Conservation (phyloP, 108 stramenopile species). For the Pseudonitzschia multistriata region DNA sequence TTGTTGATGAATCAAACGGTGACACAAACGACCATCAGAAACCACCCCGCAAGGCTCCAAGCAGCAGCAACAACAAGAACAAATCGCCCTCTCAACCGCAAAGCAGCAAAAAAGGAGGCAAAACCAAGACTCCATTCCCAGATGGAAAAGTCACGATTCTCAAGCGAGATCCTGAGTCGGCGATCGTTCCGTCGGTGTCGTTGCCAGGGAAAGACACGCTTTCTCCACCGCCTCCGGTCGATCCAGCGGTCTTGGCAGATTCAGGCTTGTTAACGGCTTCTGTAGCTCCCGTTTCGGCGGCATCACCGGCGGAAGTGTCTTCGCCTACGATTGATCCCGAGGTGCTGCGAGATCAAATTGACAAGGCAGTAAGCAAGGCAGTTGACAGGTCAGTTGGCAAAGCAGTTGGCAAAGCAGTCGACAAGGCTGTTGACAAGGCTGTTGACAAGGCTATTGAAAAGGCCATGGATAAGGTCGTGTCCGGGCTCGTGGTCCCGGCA, state of each 20-base stretch:
- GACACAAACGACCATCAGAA: conserved; percentile 42
- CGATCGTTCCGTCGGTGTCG: background rate
- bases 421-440: background rate
- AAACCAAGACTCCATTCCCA: conserved; percentile 21
- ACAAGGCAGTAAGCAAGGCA: conserved; percentile 27
- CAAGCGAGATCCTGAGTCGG: conserved; percentile 32
- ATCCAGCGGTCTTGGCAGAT: conserved; percentile 19
- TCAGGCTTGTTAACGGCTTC: conserved; percentile 16
- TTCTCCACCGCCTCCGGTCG: conserved; percentile 9
- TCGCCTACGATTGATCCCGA: background rate
- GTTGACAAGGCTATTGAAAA: conserved; percentile 18
- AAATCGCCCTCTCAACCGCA: conserved; percentile 14
- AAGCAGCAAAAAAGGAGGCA: conserved; percentile 45
- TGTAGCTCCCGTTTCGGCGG: conserved; percentile 1
- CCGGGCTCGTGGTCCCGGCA: conserved; percentile 38
- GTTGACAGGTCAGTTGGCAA: conserved; percentile 33
- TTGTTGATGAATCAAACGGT: background rate
- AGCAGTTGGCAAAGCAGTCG: conserved; percentile 22
- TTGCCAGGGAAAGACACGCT: background rate
- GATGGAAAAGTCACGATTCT: conserved; percentile 57
- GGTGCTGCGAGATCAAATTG: background rate
- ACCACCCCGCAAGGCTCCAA: conserved; percentile 36
- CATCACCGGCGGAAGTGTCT: conserved; percentile 8
- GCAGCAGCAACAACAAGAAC: conserved; percentile 19
- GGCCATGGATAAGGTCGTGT: conserved; percentile 37